Conservation (phyloP, 139 green algal genomes). For the Dunaliella sp. region DNA sequence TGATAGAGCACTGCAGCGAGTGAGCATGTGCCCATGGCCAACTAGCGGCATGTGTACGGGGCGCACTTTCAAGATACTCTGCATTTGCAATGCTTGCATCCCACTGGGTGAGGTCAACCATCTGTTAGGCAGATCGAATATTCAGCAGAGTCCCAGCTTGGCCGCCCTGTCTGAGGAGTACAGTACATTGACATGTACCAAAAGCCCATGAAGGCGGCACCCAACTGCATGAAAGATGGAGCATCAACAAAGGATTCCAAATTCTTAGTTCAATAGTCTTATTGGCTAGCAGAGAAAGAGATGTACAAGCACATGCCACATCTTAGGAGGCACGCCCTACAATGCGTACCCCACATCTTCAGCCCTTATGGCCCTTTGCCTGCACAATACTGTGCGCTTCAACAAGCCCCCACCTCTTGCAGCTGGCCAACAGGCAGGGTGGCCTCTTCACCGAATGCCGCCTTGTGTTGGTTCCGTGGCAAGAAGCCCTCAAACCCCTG, state of each 20-base stretch:
- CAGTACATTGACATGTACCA: too few relatives aligned
- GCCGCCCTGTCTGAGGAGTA: too few relatives aligned
- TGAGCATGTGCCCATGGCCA: too few relatives aligned
- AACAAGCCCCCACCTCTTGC: background rate
- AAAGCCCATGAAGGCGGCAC: too few relatives aligned
- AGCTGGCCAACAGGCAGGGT: slow-evolving; percentile 11
- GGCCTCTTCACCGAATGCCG: slow-evolving; percentile 28
- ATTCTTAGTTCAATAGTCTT: background rate
- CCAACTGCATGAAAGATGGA: too few relatives aligned
- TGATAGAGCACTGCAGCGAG: too few relatives aligned
- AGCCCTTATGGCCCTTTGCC: background rate
- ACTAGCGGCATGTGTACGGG: too few relatives aligned
- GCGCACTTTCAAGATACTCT: too few relatives aligned
- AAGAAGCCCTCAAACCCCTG: slow-evolving; percentile 70
- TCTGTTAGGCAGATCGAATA: too few relatives aligned
- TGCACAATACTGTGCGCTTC: background rate
- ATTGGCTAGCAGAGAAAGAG: background rate
- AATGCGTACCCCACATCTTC: background rate
- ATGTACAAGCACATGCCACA: background rate
- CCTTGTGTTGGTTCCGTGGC: slow-evolving; percentile 27
- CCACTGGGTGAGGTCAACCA: too few relatives aligned
- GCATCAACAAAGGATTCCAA: background rate
- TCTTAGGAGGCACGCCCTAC: background rate
- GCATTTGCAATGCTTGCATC: too few relatives aligned
- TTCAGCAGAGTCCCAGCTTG: too few relatives aligned